Base-by-base conservation (phyloP, 2,329 filamentous ascomycete genomes). In the Furcasterigmium furcatum region DNA sequence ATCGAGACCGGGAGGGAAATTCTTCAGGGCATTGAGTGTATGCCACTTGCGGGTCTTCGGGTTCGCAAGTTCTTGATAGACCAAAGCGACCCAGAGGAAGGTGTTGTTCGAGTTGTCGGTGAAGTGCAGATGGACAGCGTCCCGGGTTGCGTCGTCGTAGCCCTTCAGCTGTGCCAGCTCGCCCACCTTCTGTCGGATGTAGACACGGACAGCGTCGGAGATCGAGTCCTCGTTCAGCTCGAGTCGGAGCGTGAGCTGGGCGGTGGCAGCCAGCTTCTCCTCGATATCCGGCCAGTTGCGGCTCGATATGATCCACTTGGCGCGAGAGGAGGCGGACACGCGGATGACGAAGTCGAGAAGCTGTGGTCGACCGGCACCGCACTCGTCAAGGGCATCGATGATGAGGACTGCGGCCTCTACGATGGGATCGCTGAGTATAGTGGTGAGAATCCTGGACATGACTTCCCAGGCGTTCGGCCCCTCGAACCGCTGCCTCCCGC, bases 301-400 rank as follows among this genome's bases (percentile, higher is more conserved):
- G 46, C 72, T 74, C 3, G 70, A 68, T 4, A 71, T 41, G 22
- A 74, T 48, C 65, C 68, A 72, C 49, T 68, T 73, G 27, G 66
- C 52, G 6, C 46, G 41, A 41, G 55, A 24, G 43, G 41, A 54
- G 41, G 16, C 18, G 5, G 55, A 57, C 25, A 55, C 57, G 3
- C 58, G 40, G 12, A 47, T 43, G 34, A 75, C 60, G 5, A 72
- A 53, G 4, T 63, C 41, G 8, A 73, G 56, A 27, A 74, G 65
- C 32, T 55, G 27, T 3, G 38, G 6, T n/a, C 55, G 47, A 29
- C 53, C 61, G 9, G 21, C 36, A 13, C 40, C 46, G 46, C 69
- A 74, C 52, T 79, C 72, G 49, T 79, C 71, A 2, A 78, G 66
- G 5, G 68, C 72, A 54, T 78, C 71, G 41, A 78, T 59, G 5